These are phyloP conservation scores for sunflower (Helianthus annuus) DNA, from an alignment of 129 eudicot genomes.

Conservation along the genomic window HanXRQr2.0-SUNRISE NC_035435.2:151833472-151833971, in stretches of 20 bases:
- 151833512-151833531: too few species aligned
- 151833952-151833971: slow-evolving; percentile 96
- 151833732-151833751: slow-evolving; percentile 34
- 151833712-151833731: slow-evolving; percentile 33
- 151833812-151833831: not conserved
- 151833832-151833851: slow-evolving; percentile 32
- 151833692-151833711: slow-evolving; percentile 25
- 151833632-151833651: slow-evolving; percentile 24
- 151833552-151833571: too few species aligned
- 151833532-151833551: too few species aligned
- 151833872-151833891: slow-evolving; percentile 2
- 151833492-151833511: too few species aligned
- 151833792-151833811: not conserved
- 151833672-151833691: slow-evolving; percentile 28
- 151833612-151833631: slow-evolving; percentile 39
- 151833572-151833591: not conserved
- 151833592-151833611: not conserved
- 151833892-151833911: slow-evolving; percentile 27
- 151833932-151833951: slow-evolving; percentile 87
- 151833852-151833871: slow-evolving; percentile 19
- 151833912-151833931: slow-evolving; percentile 66
- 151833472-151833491: too few species aligned
- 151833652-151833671: slow-evolving; percentile 14
- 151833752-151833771: slow-evolving; percentile 1
- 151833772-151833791: not conserved